Percentiles rank a stretch among this genome's conserved stretches.
phyloP scores from a whole-genome alignment of 805 yeast species.

The Candida vaughaniae region DNA sequence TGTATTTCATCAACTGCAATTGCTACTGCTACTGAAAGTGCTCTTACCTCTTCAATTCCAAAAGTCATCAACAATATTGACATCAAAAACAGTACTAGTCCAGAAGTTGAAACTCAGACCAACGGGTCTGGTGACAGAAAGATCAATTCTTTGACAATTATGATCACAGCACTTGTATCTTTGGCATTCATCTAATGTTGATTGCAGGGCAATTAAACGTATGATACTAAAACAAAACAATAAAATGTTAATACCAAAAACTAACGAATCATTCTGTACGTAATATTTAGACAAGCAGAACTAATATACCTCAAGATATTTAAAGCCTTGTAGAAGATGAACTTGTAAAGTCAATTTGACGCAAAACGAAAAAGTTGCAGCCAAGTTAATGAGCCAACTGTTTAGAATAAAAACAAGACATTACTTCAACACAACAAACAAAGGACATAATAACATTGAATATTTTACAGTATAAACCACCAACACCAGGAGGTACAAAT shows the following conservation, averaged over 20 bases:
- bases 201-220: constrained; percentile 14
- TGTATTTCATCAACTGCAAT: constrained; percentile 7
- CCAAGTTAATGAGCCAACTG: too few species aligned
- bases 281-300: not conserved
- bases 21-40: constrained; percentile 2
- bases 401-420: too few species aligned
- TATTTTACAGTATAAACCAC: too few species aligned
- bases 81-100: constrained; percentile 4
- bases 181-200: constrained; percentile 9
- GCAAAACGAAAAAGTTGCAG: too few species aligned
- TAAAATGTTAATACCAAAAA: not conserved
- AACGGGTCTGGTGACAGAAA: constrained; percentile 3
- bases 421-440: too few species aligned
- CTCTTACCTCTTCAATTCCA: constrained; percentile 1
- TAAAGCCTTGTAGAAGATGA: too few species aligned
- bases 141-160: constrained; percentile 3
- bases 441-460: too few species aligned
- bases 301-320: not conserved
- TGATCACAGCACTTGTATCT: constrained; percentile 5
- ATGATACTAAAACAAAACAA: not conserved
- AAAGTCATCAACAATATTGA: constrained; percentile 3
- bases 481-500: too few species aligned
- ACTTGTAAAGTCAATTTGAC: too few species aligned
- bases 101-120: constrained; percentile 10
- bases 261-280: not conserved